phyloP scores from a whole-genome alignment of 306 rosid species.

The Crotalaria pallida region DNA sequence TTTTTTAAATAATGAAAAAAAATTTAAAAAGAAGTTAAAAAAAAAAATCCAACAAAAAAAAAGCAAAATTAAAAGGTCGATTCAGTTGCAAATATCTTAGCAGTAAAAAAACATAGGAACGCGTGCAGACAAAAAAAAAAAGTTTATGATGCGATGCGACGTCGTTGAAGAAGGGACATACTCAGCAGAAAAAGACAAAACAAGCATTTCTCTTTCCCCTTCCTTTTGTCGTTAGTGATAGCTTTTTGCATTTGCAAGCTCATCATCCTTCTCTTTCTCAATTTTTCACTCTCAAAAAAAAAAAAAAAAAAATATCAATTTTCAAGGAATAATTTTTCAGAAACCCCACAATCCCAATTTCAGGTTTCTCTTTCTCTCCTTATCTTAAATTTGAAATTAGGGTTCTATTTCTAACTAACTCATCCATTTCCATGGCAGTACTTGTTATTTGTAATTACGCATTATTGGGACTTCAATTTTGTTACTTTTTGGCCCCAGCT shows the following conservation, averaged over 20 bases:
- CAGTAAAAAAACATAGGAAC: too few species aligned
- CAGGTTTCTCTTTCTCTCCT: not conserved
- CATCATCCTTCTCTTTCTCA: not conserved
- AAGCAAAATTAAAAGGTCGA: too few species aligned
- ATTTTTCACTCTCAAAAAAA: not conserved
- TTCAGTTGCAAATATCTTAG: too few species aligned
- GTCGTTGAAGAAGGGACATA: too few species aligned
- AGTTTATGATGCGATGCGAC: too few species aligned
- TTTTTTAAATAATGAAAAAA: too few species aligned
- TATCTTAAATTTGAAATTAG: slow-evolving; percentile 9
- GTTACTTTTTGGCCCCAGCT: not conserved
- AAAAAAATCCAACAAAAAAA: too few species aligned
- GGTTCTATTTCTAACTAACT: slow-evolving; percentile 1
- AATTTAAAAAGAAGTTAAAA: too few species aligned
- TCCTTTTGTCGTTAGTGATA: not conserved
- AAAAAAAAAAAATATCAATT: too few species aligned
- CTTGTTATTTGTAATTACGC: not conserved
- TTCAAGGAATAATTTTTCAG: not conserved
- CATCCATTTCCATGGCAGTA: not conserved
- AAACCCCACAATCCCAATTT: not conserved
- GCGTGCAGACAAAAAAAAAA: too few species aligned
- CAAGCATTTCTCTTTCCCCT: not conserved
- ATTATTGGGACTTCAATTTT: not conserved
- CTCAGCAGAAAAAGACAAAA: slow-evolving; percentile 3
- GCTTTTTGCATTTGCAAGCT: slow-evolving; percentile 3